phyloP scores from a whole-genome alignment of 1,284 basidiomycete species.

The Ustilago nuda region DNA sequence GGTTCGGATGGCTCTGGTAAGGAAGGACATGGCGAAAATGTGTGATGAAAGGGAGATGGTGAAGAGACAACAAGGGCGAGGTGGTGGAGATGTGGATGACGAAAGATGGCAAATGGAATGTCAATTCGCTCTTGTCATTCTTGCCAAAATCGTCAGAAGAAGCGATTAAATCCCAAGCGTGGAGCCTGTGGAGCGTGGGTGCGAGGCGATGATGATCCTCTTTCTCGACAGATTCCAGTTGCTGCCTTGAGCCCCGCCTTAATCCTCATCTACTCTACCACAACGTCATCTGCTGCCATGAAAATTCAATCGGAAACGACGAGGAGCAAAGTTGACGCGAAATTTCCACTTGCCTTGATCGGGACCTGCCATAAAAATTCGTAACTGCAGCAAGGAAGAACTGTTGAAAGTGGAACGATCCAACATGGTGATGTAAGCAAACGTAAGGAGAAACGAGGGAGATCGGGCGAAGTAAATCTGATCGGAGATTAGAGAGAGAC shows the following conservation, averaged over 20 bases:
- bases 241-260: not conserved
- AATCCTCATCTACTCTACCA: not conserved
- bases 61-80: not conserved
- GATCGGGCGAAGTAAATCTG: too few relatives aligned
- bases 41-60: conserved; percentile 14
- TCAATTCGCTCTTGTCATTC: not conserved
- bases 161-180: conserved; percentile 14
- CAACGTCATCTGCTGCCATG: conserved; percentile 30
- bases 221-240: conserved; percentile 4
- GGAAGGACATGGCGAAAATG: conserved; percentile 54
- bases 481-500: too few relatives aligned
- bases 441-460: too few relatives aligned
- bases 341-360: conserved; percentile 29
- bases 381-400: conserved; percentile 7
- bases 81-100: not conserved
- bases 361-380: not conserved
- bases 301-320: conserved; percentile 23
- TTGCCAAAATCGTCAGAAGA: conserved; percentile 13
- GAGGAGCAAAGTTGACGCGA: conserved; percentile 10
- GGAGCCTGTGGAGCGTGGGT: conserved; percentile 5
- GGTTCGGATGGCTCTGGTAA: conserved; percentile 62
- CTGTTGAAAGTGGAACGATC: too few relatives aligned
- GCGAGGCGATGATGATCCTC: conserved; percentile 6
- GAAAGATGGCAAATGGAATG: not conserved
- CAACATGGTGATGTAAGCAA: too few relatives aligned